Conservation (phyloP, 169 alveolate species). For the Pseudocohnilembus persalinus region DNA sequence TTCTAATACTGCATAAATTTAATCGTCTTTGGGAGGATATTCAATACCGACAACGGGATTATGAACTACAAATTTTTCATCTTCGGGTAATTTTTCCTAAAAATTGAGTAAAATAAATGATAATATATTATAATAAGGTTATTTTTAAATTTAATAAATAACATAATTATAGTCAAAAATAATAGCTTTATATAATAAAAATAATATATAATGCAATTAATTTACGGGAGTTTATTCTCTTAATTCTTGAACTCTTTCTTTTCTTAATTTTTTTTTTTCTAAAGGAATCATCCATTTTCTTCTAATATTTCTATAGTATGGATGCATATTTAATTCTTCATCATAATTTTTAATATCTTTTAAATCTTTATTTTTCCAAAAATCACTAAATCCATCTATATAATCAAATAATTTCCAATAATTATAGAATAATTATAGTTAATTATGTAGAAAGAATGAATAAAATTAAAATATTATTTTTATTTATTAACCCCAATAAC, state of each 20-base stretch:
- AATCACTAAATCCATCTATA: too few relatives aligned
- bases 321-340: constrained; percentile 20
- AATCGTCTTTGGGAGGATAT: constrained; percentile 48
- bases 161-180: neutral
- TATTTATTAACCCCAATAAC: too few relatives aligned
- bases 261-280: constrained; percentile 29
- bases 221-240: neutral
- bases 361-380: constrained; percentile 7
- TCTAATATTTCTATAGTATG: constrained; percentile 15
- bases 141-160: too few relatives aligned
- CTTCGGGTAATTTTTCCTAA: constrained; percentile 22
- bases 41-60: constrained; percentile 29
- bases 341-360: constrained; percentile 18
- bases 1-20: constrained; percentile 55
- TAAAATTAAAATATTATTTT: too few relatives aligned
- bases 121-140: too few relatives aligned
- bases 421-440: too few relatives aligned
- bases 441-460: too few relatives aligned
- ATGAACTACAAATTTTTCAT: constrained; percentile 42
- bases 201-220: neutral
- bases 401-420: too few relatives aligned
- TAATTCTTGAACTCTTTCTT: constrained; percentile 29
- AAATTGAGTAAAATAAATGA: too few relatives aligned
- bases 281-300: constrained; percentile 50
- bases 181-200: neutral